A percentile compares a stretch with the other conserved stretches of the same genome.
phyloP scores from a whole-genome alignment of 805 yeast genomes.

The Maudiozyma turicensis region DNA sequence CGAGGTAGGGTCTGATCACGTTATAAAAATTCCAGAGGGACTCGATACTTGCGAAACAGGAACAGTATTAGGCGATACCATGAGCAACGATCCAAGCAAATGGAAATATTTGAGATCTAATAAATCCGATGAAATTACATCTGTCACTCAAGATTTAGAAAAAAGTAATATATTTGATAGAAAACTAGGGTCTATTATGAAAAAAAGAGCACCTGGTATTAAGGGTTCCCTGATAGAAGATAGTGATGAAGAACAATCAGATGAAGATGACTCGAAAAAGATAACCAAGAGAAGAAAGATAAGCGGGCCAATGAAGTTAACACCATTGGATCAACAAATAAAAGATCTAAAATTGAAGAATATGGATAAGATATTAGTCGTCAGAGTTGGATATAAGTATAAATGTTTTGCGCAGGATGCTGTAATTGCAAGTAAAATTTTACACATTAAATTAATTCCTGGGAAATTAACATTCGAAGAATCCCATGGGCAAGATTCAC shows the following conservation, averaged over 20 bases:
- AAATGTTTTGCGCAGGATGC: constrained; percentile 86
- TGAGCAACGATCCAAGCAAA: neutral
- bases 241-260: neutral
- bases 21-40: neutral
- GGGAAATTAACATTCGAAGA: constrained; percentile 52
- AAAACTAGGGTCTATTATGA: constrained; percentile 6
- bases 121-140: neutral
- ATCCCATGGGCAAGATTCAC: constrained; percentile 38
- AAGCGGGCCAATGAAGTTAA: constrained; percentile 27
- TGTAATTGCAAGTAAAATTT: constrained; percentile 47
- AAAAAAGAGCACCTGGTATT: constrained; percentile 3
- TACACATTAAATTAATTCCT: constrained; percentile 63
- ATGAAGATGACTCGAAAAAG: neutral
- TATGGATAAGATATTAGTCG: constrained; percentile 60
- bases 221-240: neutral
- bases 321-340: constrained; percentile 78
- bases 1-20: neutral
- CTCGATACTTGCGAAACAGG: neutral
- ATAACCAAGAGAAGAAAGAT: constrained; percentile 1
- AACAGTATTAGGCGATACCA: neutral
- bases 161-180: constrained; percentile 2
- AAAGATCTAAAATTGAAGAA: constrained; percentile 52
- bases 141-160: neutral
- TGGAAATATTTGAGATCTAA: neutral
- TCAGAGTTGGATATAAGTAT: constrained; percentile 89